Base-by-base conservation (phyloP, 495 filamentous ascomycete species). In the Lophiostoma macrostomum region DNA sequence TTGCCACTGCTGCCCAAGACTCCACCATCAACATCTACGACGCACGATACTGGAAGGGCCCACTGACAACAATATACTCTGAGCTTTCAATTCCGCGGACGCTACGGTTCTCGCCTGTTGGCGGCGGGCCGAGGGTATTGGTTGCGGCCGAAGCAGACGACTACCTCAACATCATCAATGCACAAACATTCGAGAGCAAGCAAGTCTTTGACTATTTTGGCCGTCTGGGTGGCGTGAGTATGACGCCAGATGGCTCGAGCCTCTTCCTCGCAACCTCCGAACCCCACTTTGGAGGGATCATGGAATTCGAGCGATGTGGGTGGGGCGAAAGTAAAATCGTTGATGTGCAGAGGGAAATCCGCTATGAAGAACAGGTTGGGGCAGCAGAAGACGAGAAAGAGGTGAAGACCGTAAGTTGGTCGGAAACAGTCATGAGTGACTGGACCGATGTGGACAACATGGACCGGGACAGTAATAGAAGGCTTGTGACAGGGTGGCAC, bases 1-100 rank as follows among this genome's bases (percentile, higher is more conserved):
- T 96, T 47, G 91, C 91, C 10, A 95, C 91, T 3, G 89, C 86
- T 39, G 91, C 90, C 56, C 91, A 97, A 67, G 91, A 97, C 74
- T 84, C 79, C 68, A 80, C 80, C 13, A 79, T 91, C 57, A 83
- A 85, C 45, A 85, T 97, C 58, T 96, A 84, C 81, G 91, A 97
- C 64, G 84, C 87, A 3, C 80, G 91, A 19, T 84, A 77, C 38
- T 87, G 84, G 84, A 75, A 69, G 12, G 65, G 77, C 34, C 73
- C 80, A 1, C 69, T 95, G 5, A 73, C 76, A 47, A 79, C 79
- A 6, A 73, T 96, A 27, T 74, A 81, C 14, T 80, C 84, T n/a
- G 81, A 88, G 44, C 83, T 93, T 70, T 84, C 87, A 1, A 85
- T 87, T 5, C 87, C 86, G 39, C 80, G 91, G 13, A 84, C 81